These are phyloP conservation scores for Pleurotus giganteus DNA, from an alignment of 768 basidiomycete species.

Conservation along the genomic window DNA sequence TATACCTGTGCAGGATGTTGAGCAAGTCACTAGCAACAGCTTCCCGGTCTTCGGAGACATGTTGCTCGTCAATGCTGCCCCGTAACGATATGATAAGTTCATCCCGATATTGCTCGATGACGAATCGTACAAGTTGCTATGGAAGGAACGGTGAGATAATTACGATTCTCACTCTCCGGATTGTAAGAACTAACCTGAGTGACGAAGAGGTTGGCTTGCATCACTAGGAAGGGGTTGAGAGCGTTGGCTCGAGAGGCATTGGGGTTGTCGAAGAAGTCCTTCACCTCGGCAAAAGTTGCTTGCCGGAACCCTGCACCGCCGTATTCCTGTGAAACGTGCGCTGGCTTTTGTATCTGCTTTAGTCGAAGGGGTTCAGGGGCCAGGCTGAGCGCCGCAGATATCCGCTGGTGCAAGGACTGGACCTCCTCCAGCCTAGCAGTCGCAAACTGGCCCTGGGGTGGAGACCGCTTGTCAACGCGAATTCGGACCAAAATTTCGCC, in stretches of 20 bases:
- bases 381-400: constrained; percentile 70
- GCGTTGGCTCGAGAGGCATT: constrained; percentile 84
- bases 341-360: constrained; percentile 51
- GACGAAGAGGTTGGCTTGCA: constrained; percentile 91
- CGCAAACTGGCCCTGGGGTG: constrained; percentile 82
- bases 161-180: not conserved
- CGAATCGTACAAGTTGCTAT: constrained; percentile 91
- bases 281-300: constrained; percentile 84
- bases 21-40: constrained; percentile 85
- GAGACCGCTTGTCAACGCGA: constrained; percentile 82
- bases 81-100: constrained; percentile 73
- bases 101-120: constrained; percentile 89
- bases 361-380: constrained; percentile 75
- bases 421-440: constrained; percentile 85
- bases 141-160: constrained; percentile 1
- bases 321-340: constrained; percentile 55
- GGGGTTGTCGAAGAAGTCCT: constrained; percentile 90
- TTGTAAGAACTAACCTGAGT: constrained; percentile 64
- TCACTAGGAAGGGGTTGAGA: constrained; percentile 85
- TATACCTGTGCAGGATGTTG: constrained; percentile 78
- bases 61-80: constrained; percentile 60
- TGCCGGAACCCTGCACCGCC: constrained; percentile 74
- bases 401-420: constrained; percentile 73
- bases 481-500: constrained; percentile 87
- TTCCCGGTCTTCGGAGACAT: constrained; percentile 72